phyloP scores from a whole-genome alignment of 805 yeast genomes.

The Scheffersomyces amazonensis region DNA sequence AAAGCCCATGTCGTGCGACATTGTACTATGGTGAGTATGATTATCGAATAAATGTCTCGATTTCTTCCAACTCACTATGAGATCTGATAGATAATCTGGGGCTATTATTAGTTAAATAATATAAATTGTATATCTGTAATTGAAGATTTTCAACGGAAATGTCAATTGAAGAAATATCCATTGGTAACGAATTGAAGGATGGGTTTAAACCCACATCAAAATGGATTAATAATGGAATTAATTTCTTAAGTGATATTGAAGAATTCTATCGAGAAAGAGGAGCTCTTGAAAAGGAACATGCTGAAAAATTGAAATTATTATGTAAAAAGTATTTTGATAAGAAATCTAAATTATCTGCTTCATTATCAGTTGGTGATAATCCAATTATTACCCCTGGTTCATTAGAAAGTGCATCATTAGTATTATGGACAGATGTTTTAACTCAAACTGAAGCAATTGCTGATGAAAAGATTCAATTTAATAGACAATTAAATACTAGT shows the following conservation, averaged over 20 bases:
- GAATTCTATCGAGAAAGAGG: conserved; percentile 83
- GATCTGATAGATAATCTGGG: too few species aligned
- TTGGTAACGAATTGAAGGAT: conserved; percentile 78
- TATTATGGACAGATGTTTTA: conserved; percentile 86
- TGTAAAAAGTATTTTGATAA: conserved; percentile 69
- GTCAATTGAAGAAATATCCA: conserved; percentile 27
- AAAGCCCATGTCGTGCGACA: too few species aligned
- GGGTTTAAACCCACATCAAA: conserved; percentile 71
- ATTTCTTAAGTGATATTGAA: conserved; percentile 77
- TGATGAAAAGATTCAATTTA: conserved; percentile 57
- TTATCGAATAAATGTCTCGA: too few species aligned
- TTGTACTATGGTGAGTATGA: too few species aligned
- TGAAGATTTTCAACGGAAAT: too few species aligned
- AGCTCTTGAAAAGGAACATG: conserved; percentile 76
- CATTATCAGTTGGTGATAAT: conserved; percentile 81
- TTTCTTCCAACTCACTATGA: too few species aligned
- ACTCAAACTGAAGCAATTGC: conserved; percentile 81
- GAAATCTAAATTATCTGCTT: conserved; percentile 67
- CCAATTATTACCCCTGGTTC: conserved; percentile 96
- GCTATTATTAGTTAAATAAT: too few species aligned
- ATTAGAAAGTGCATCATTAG: conserved; percentile 79
- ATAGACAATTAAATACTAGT: conserved; percentile 56
- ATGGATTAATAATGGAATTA: conserved; percentile 74
- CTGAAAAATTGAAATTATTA: conserved; percentile 61
- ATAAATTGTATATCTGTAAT: too few species aligned